Percentiles rank a stretch among this genome's conserved stretches.
Evolutionary conservation across 75 land plant species (phyloP).

Genomic region (Adiantum capillusveneris): DNA sequence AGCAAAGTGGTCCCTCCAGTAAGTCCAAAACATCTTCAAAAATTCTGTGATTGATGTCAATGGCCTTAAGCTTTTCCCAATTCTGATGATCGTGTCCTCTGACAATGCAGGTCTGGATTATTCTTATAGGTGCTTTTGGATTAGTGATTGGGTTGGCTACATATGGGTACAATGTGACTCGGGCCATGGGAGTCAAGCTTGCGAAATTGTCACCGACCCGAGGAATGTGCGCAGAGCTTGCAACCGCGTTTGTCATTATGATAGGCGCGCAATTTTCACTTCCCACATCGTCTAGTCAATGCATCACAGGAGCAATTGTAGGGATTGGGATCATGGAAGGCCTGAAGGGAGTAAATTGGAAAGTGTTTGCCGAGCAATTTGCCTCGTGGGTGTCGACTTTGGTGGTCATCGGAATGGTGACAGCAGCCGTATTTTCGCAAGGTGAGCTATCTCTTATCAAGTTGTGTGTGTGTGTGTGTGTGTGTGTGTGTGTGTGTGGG

Average conservation of each 20-base stretch:
- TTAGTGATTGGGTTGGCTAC: constrained; percentile 17
- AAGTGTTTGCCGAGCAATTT: constrained; percentile 1
- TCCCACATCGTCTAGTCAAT: constrained; percentile 17
- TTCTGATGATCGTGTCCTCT: no score
- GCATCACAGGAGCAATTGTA: constrained; percentile 21
- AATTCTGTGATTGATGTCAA: no score
- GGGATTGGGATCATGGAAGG: constrained; percentile 20
- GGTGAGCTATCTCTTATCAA: no score
- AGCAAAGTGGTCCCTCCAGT: not conserved
- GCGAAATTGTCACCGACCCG: constrained; percentile 17
- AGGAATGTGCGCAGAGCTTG: constrained; percentile 20
- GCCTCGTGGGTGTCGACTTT: constrained; percentile 4
- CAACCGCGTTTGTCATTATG: constrained; percentile 18
- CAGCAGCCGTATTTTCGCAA: constrained; percentile 14
- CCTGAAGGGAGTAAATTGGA: constrained; percentile 2
- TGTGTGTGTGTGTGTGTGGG: no score
- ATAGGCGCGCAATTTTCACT: constrained; percentile 14
- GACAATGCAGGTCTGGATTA: constrained; percentile 1
- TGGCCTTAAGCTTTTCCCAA: no score
- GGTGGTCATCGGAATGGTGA: constrained; percentile 6
- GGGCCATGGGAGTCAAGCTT: constrained; percentile 22
- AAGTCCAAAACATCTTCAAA: not conserved
- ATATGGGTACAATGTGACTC: constrained; percentile 20
- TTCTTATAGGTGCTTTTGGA: constrained; percentile 14
- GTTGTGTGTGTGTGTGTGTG: no score